Percentiles rank a stretch among this genome's conserved stretches.
phyloP scores from a whole-genome alignment of 768 basidiomycete species.

The Pleurotus cornucopiae region DNA sequence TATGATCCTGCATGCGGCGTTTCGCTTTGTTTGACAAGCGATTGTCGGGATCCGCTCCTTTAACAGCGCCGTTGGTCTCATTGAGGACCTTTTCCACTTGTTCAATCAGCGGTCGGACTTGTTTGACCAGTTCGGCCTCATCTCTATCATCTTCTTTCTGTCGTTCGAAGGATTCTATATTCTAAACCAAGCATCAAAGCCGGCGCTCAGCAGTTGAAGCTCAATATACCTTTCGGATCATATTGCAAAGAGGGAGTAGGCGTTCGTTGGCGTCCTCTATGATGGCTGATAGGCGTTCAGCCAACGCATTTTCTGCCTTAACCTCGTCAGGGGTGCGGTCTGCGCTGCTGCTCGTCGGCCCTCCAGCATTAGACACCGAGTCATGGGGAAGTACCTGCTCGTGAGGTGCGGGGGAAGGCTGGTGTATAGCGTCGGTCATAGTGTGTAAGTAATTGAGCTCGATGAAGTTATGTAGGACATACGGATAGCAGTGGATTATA shows the following conservation, averaged over 20 bases:
- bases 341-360: background rate
- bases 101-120: slow-evolving; percentile 30
- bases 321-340: background rate
- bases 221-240: slow-evolving; percentile 29
- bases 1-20: slow-evolving; percentile 29
- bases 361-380: background rate
- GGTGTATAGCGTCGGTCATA: slow-evolving; percentile 1
- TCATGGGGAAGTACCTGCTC: background rate
- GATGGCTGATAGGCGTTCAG: slow-evolving; percentile 27
- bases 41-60: slow-evolving; percentile 33
- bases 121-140: slow-evolving; percentile 28
- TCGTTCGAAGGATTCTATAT: slow-evolving; percentile 30
- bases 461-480: background rate
- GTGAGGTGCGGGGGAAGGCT: background rate
- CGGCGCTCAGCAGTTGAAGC: background rate
- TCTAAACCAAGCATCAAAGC: slow-evolving; percentile 14
- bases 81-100: slow-evolving; percentile 33
- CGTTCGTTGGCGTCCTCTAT: slow-evolving; percentile 30
- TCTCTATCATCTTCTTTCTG: slow-evolving; percentile 31
- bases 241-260: slow-evolving; percentile 25
- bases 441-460: background rate
- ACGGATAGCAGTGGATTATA: too few relatives aligned
- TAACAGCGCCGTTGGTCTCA: slow-evolving; percentile 31
- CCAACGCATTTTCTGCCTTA: slow-evolving; percentile 23
- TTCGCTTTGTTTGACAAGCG: slow-evolving; percentile 28